A percentile compares a stretch with the other conserved stretches of the same genome.
Evolutionary conservation across 164 flowering plant genomes (phyloP).

Genomic region (Vitis riparia): DNA sequence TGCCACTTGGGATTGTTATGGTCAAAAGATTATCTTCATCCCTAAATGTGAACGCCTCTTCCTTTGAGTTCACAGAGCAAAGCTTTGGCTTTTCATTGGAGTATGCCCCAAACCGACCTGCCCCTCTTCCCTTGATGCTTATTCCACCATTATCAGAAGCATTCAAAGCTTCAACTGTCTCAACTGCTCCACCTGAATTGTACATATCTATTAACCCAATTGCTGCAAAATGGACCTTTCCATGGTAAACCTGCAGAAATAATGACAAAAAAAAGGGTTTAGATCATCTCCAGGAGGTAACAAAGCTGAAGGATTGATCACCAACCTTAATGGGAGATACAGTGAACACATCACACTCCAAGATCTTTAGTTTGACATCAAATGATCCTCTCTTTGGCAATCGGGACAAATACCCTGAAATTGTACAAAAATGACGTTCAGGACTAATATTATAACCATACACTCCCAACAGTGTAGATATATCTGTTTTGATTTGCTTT

Average conservation of each 20-base stretch:
- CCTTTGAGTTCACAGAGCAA: conserved; percentile 37
- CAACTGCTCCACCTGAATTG: conserved; percentile 69
- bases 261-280: not conserved
- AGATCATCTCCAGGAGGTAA: no score
- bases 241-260: conserved; percentile 35
- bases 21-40: conserved; percentile 37
- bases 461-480: no score
- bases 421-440: not conserved
- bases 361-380: conserved; percentile 30
- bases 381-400: conserved; percentile 27
- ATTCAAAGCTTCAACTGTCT: conserved; percentile 26
- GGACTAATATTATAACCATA: no score
- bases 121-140: conserved; percentile 49
- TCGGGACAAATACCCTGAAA: conserved; percentile 40
- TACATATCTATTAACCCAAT: conserved; percentile 65
- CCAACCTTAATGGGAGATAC: conserved; percentile 63
- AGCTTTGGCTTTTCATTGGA: conserved; percentile 40
- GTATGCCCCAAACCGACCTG: conserved; percentile 56
- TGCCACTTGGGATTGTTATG: conserved; percentile 32
- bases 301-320: no score
- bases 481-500: no score
- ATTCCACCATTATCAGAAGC: conserved; percentile 20
- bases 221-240: conserved; percentile 50
- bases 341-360: conserved; percentile 56
- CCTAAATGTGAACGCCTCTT: conserved; percentile 29